phyloP scores from a whole-genome alignment of 2,329 filamentous ascomycete species.

The Penicillium sp. region DNA sequence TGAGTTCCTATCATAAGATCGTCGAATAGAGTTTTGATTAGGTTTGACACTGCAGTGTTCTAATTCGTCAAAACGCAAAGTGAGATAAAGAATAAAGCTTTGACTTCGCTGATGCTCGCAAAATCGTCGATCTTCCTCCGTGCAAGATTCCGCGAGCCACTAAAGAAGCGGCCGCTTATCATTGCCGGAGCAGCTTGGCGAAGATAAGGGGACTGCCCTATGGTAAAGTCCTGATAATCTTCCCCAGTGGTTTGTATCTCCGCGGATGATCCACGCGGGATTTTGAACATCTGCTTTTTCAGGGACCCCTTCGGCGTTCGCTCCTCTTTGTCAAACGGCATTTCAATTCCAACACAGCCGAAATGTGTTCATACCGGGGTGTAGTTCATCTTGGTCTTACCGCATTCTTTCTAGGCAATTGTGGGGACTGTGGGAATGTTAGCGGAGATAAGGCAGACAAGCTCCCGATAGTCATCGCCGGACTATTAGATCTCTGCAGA shows the following conservation, averaged over 20 bases:
- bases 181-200: not conserved
- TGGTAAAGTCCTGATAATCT: not conserved
- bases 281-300: no score
- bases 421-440: no score
- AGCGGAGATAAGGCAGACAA: no score
- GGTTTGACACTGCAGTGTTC: not conserved
- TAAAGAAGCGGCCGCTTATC: conserved; percentile 14
- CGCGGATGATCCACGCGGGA: not conserved
- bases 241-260: not conserved
- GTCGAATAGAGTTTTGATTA: not conserved
- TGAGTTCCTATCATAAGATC: no score
- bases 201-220: not conserved
- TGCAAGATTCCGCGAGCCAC: conserved; percentile 2
- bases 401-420: no score
- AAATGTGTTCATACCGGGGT: no score
- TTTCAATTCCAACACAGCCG: no score
- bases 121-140: not conserved
- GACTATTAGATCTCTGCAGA: no score
- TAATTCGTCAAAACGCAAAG: not conserved
- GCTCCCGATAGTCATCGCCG: no score
- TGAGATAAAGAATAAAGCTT: not conserved
- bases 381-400: no score
- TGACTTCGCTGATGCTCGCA: not conserved
- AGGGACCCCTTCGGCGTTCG: no score
- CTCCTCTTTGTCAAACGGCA: no score